A percentile compares a stretch with the other conserved stretches of the same genome.
Conservation (phyloP, 108 stramenopile genomes). For the Cyclotella atomus region DNA sequence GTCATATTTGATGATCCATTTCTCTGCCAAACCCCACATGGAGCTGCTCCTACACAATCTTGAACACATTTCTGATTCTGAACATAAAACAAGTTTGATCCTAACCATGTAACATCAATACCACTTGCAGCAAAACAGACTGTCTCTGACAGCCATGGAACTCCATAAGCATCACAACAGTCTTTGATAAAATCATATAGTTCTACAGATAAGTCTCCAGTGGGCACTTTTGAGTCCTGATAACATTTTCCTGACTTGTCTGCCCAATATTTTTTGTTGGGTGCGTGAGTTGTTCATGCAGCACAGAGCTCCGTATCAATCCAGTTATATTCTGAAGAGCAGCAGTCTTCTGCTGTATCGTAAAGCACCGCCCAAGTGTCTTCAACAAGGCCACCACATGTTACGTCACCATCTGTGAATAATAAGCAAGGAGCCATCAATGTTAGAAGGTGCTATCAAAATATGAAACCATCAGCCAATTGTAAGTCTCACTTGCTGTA, state of each 20-base stretch:
- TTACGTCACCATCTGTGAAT: constrained; percentile 1
- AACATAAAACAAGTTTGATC: constrained; percentile 9
- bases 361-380: constrained; percentile 11
- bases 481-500: background rate
- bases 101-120: background rate
- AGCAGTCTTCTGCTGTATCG: constrained; percentile 15
- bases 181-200: background rate
- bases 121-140: constrained; percentile 16
- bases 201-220: background rate
- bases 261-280: constrained; percentile 1
- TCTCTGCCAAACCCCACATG: constrained; percentile 9
- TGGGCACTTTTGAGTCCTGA: background rate
- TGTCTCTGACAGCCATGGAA: constrained; percentile 7
- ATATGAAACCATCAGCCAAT: background rate
- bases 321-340: constrained; percentile 12
- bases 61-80: background rate
- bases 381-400: constrained; percentile 21
- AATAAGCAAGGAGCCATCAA: background rate
- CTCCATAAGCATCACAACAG: background rate
- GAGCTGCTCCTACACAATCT: constrained; percentile 13
- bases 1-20: constrained; percentile 8
- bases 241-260: background rate
- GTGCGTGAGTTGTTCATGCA: background rate
- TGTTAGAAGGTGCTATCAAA: background rate
- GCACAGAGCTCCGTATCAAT: constrained; percentile 14